Base-by-base conservation (phyloP, 768 basidiomycete species). In the Astraeus odoratus region DNA sequence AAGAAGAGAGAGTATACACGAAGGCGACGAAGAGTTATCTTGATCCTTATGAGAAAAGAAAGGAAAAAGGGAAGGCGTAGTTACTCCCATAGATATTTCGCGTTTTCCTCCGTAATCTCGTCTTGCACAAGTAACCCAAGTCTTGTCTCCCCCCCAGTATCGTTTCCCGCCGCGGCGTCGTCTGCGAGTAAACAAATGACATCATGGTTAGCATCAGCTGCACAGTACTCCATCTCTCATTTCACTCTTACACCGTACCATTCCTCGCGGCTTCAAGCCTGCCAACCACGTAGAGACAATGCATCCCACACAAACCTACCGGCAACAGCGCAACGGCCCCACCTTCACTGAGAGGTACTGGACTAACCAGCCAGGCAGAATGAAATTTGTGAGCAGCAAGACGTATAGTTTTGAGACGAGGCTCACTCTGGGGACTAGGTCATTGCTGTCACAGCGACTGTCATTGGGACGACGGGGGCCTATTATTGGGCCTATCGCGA, bases 401-500 rank as follows among this genome's bases (percentile, higher is more conserved):
- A 20, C 8, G 19, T 29, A 9, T 10, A 13, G 4, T n/a, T 6
- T 10, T 20, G 12, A 9, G 23, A 9, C 26, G 23, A 33, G 5
- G 29, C 25, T 30, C 31, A 38, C 19, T 19, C 7, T 44, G 12
- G 36, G 7, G 34, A 16, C 24, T 20, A 65, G 64, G 39, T 67
- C 12, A 60, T 67, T 7, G 61, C 57, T 18, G 52, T 56, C 7
- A 55, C 56, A 1, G 54, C 52, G 22, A n/a, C 66, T 27, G 5
- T 65, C 18, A 60, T 57, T 8, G 52, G 57, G 27, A 58, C 64
- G 24, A 60, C 56, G 18, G 54, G 64, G 31, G 63, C 61, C 27
- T 67, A 65, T 48, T 65, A 65, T 24, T 67, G 65, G 64, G 64
- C 61, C 12, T 65, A 65, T 50, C 64, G 57, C 22, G 65, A 57